A percentile compares a stretch with the other conserved stretches of the same genome.
phyloP scores from a whole-genome alignment of 257 asterid genomes.

The Scutellaria baicalensis region DNA sequence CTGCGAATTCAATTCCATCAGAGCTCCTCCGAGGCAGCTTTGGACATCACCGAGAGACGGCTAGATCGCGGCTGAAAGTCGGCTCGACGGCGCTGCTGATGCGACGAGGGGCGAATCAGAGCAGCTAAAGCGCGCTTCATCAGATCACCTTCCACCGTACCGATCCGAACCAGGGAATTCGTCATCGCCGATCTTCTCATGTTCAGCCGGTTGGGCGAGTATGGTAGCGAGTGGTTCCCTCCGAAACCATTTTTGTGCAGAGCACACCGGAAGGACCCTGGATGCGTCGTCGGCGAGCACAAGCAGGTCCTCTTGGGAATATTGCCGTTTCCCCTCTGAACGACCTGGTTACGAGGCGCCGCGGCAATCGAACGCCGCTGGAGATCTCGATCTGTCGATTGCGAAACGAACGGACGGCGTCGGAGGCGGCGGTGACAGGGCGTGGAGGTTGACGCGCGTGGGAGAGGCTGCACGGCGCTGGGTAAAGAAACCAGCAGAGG shows the following conservation, averaged over 20 bases:
- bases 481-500: slow-evolving; percentile 31
- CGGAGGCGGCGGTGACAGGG: slow-evolving; percentile 45
- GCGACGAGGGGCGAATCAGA: slow-evolving; percentile 75
- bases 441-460: slow-evolving; percentile 75
- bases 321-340: slow-evolving; percentile 34
- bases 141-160: slow-evolving; percentile 78
- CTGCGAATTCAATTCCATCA: slow-evolving; percentile 24
- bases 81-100: slow-evolving; percentile 60
- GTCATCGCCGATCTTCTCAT: slow-evolving; percentile 91
- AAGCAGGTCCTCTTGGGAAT: slow-evolving; percentile 63
- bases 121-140: slow-evolving; percentile 73
- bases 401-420: slow-evolving; percentile 66
- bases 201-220: slow-evolving; percentile 60
- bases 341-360: slow-evolving; percentile 50
- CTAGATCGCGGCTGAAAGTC: slow-evolving; percentile 53
- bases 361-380: slow-evolving; percentile 54
- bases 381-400: slow-evolving; percentile 71
- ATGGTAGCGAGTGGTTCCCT: slow-evolving; percentile 30
- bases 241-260: slow-evolving; percentile 54
- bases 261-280: slow-evolving; percentile 89
- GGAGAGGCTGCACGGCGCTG: slow-evolving; percentile 67
- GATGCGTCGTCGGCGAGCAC: slow-evolving; percentile 88
- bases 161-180: slow-evolving; percentile 78
- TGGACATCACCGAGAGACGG: slow-evolving; percentile 66
- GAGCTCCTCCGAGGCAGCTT: slow-evolving; percentile 29